phyloP scores from a whole-genome alignment of 2,329 filamentous ascomycete species.

The Aspergillus japonicus region DNA sequence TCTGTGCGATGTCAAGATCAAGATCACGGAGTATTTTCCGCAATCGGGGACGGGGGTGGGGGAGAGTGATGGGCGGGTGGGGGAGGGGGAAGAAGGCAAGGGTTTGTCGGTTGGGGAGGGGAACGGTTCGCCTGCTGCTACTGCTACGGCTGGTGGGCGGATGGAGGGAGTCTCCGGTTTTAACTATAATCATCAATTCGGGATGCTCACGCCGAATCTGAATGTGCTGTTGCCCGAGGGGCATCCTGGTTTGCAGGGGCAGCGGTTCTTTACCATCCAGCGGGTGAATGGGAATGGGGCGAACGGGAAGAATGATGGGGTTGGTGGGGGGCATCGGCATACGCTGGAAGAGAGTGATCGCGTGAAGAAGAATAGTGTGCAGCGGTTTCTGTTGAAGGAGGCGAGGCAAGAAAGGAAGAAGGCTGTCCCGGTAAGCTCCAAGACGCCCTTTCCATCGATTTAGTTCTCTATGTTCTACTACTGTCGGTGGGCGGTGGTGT shows the following conservation, averaged over 20 bases:
- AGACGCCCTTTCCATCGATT: not conserved
- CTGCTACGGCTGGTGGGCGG: slow-evolving; percentile 1
- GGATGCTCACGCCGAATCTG: slow-evolving; percentile 43
- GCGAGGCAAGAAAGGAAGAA: slow-evolving; percentile 64
- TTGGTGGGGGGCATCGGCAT: slow-evolving; percentile 72
- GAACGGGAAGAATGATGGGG: slow-evolving; percentile 69
- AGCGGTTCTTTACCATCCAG: slow-evolving; percentile 71
- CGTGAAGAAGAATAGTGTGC: slow-evolving; percentile 77
- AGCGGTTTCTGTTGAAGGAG: slow-evolving; percentile 63
- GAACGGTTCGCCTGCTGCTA: slow-evolving; percentile 1
- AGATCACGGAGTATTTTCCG: slow-evolving; percentile 76
- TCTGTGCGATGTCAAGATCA: slow-evolving; percentile 84
- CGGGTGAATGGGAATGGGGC: slow-evolving; percentile 74
- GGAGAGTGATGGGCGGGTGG: not conserved
- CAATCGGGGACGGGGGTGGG: slow-evolving; percentile 25
- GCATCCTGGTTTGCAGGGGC: slow-evolving; percentile 51
- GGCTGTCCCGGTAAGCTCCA: slow-evolving; percentile 47
- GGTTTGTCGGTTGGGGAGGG: slow-evolving; percentile 26
- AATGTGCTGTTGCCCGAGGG: slow-evolving; percentile 40
- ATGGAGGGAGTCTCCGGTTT: not conserved
- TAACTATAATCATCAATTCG: slow-evolving; percentile 35
- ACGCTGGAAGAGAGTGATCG: slow-evolving; percentile 70
- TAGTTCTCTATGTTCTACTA: not conserved
- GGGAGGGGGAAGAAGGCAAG: slow-evolving; percentile 10
- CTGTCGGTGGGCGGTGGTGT: not conserved